Conservation (phyloP, 2,329 filamentous ascomycete genomes). For the Cladosporium sp. region DNA sequence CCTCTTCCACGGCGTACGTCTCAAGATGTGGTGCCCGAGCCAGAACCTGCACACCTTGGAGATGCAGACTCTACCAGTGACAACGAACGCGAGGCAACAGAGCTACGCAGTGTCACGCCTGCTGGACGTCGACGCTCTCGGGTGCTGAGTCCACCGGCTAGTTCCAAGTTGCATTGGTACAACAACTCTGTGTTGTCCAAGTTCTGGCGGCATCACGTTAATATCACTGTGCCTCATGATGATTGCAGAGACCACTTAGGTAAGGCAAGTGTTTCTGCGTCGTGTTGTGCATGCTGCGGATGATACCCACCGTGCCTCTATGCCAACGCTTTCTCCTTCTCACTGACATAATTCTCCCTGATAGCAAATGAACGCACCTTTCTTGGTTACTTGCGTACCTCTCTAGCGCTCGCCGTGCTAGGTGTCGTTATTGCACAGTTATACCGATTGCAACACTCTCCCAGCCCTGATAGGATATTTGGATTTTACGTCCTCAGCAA, state of each 20-base stretch:
- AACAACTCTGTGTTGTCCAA: constrained; percentile 35
- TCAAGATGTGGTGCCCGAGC: constrained; percentile 26
- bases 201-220: constrained; percentile 54
- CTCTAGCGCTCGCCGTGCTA: constrained; percentile 65
- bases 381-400: constrained; percentile 71
- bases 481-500: constrained; percentile 63
- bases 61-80: constrained; percentile 18
- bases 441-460: constrained; percentile 59
- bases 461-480: constrained; percentile 47
- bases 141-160: constrained; percentile 7
- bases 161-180: constrained; percentile 36
- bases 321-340: background rate
- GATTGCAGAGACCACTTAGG: constrained; percentile 58
- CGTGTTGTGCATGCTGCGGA: background rate
- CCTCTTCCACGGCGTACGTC: background rate
- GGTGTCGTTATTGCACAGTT: constrained; percentile 68
- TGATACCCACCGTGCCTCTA: background rate
- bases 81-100: constrained; percentile 38
- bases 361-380: constrained; percentile 73
- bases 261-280: constrained; percentile 36
- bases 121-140: background rate
- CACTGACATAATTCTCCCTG: constrained; percentile 2
- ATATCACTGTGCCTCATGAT: constrained; percentile 51
- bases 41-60: constrained; percentile 28
- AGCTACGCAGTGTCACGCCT: constrained; percentile 28